phyloP scores from a whole-genome alignment of 2,329 filamentous ascomycete species.

The Mycosphaerella sp. region DNA sequence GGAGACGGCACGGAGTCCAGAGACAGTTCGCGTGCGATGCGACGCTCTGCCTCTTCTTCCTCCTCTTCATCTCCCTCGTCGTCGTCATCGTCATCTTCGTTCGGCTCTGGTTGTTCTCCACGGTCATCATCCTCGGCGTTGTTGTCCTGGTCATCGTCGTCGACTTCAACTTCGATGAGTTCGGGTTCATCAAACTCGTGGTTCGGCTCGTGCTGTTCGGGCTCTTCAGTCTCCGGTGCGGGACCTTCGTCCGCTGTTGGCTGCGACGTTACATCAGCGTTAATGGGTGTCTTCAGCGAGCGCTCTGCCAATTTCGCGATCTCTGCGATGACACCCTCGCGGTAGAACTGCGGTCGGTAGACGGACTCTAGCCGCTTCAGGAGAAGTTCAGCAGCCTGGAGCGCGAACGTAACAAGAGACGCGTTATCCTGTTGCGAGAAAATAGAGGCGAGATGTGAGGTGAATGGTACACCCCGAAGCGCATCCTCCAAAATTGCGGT shows the following conservation, averaged over 20 bases:
- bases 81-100: conserved; percentile 20
- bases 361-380: conserved; percentile 77
- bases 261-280: conserved; percentile 12
- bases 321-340: conserved; percentile 90
- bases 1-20: conserved; percentile 39
- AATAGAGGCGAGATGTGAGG: conserved; percentile 91
- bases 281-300: conserved; percentile 24
- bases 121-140: conserved; percentile 26
- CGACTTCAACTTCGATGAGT: conserved; percentile 25
- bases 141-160: conserved; percentile 23
- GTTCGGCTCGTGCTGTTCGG: conserved; percentile 49
- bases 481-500: conserved; percentile 77
- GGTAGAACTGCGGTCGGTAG: conserved; percentile 94
- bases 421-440: conserved; percentile 92
- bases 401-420: conserved; percentile 73
- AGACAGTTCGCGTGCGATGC: conserved; percentile 56
- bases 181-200: conserved; percentile 37
- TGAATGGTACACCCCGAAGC: conserved; percentile 81
- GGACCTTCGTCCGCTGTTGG: conserved; percentile 31
- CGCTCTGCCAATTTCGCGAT: conserved; percentile 69
- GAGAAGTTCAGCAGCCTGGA: conserved; percentile 85
- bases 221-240: conserved; percentile 35
- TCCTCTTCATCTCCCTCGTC: conserved; percentile 45
- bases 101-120: neutral
- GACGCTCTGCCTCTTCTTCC: conserved; percentile 39